phyloP scores from a whole-genome alignment of 345 rosid genomes.

The Rhodomyrtus tomentosa region DNA sequence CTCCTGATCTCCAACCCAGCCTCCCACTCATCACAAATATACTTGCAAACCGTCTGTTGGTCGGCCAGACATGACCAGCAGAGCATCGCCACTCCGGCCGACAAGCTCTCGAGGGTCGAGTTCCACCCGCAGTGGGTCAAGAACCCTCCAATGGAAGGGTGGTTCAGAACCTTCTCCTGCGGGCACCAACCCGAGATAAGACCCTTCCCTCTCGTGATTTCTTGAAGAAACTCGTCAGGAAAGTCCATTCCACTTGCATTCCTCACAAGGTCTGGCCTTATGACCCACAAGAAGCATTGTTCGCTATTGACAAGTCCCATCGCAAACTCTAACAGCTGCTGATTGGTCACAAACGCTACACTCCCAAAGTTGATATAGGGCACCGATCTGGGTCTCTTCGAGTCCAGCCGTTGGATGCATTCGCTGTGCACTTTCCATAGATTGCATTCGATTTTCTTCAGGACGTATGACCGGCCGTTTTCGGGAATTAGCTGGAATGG shows the following conservation, averaged over 20 bases:
- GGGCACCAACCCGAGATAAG: slow-evolving; percentile 44
- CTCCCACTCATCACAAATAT: slow-evolving; percentile 25
- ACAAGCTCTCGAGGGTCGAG: slow-evolving; percentile 34
- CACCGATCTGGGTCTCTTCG: neutral
- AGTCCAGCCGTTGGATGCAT: neutral
- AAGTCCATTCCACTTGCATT: slow-evolving; percentile 20
- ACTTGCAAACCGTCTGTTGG: slow-evolving; percentile 37
- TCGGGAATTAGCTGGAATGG: neutral
- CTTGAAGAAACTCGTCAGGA: slow-evolving; percentile 16
- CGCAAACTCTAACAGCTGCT: slow-evolving; percentile 35
- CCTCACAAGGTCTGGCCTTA: slow-evolving; percentile 32
- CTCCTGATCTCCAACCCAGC: slow-evolving; percentile 35
- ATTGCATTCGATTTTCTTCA: neutral
- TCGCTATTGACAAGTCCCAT: slow-evolving; percentile 42
- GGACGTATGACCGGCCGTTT: neutral
- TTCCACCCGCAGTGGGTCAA: slow-evolving; percentile 50
- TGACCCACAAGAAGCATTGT: slow-evolving; percentile 37
- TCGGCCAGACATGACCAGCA: slow-evolving; percentile 49
- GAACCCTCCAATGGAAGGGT: slow-evolving; percentile 31
- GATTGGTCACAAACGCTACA: neutral
- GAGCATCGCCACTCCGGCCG: slow-evolving; percentile 31
- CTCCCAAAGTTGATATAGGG: neutral
- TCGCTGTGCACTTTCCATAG: neutral
- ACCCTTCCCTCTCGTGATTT: slow-evolving; percentile 16
- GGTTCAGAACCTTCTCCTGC: slow-evolving; percentile 35